A percentile compares a stretch with the other conserved stretches of the same genome.
phyloP scores from a whole-genome alignment of 129 eudicot genomes.

The Gnaphalium uliginosum region DNA sequence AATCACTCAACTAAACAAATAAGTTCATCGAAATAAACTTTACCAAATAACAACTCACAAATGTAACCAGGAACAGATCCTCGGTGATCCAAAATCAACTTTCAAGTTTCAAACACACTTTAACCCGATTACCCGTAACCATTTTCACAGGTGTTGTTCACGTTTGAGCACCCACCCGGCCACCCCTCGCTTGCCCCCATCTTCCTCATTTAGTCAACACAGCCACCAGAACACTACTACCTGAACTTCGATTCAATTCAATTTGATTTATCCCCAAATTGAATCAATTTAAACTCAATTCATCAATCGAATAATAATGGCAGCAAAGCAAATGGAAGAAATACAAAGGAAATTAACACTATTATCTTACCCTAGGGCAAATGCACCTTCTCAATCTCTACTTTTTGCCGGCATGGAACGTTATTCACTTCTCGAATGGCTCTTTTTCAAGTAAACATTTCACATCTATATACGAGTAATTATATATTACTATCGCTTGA shows the following conservation, averaged over 20 bases:
- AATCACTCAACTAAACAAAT: no score
- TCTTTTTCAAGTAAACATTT: constrained; percentile 73
- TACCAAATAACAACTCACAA: no score
- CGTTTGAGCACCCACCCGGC: background rate
- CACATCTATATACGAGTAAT: background rate
- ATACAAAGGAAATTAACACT: constrained; percentile 73
- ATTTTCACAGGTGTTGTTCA: no score
- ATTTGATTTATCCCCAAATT: background rate
- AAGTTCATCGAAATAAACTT: no score
- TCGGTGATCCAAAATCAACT: no score
- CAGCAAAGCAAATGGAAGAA: constrained; percentile 97
- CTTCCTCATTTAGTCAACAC: background rate
- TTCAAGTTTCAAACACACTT: no score
- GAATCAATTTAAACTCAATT: constrained; percentile 10
- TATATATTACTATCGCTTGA: background rate
- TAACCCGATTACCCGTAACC: no score
- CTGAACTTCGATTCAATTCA: background rate
- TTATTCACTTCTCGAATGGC: constrained; percentile 98
- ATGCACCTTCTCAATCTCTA: constrained; percentile 93
- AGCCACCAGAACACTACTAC: background rate
- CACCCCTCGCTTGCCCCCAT: background rate
- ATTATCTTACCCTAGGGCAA: constrained; percentile 84
- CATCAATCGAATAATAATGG: constrained; percentile 35
- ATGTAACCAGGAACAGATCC: no score
- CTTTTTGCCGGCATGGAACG: constrained; percentile 99